These are phyloP conservation scores for Knoxia roxburghii DNA, from an alignment of 257 asterid genomes.

Conservation along the genomic window DNA sequence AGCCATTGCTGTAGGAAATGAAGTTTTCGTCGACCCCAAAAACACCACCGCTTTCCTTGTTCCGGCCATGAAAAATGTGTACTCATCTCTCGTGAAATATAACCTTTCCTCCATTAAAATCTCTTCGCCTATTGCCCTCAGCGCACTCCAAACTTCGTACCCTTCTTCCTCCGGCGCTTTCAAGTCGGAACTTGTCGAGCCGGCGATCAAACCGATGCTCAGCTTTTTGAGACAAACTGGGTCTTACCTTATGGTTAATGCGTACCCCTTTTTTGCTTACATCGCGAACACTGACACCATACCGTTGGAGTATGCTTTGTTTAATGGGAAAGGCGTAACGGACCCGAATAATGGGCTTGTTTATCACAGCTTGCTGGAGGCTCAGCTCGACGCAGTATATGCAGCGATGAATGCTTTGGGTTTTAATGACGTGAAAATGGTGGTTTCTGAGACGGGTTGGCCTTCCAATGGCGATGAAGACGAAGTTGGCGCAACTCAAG, in stretches of 20 bases:
- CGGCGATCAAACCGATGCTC: conserved; percentile 81
- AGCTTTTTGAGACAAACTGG: conserved; percentile 46
- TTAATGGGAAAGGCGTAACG: conserved; percentile 38
- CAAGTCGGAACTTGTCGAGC: conserved; percentile 53
- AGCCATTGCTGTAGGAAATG: conserved; percentile 80
- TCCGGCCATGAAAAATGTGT: conserved; percentile 75
- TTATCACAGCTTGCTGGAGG: conserved; percentile 61
- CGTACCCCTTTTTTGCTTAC: conserved; percentile 75
- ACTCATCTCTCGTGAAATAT: conserved; percentile 49
- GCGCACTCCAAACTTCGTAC: conserved; percentile 57
- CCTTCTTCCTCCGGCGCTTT: conserved; percentile 80
- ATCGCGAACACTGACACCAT: conserved; percentile 55
- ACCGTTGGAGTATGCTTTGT: conserved; percentile 60
- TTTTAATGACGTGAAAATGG: conserved; percentile 41
- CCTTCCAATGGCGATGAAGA: conserved; percentile 78
- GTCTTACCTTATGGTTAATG: conserved; percentile 70
- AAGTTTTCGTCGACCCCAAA: conserved; percentile 59
- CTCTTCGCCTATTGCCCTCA: conserved; percentile 68
- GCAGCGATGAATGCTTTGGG: conserved; percentile 55
- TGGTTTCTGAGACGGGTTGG: conserved; percentile 87
- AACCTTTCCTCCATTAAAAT: conserved; percentile 44
- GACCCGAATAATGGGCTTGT: conserved; percentile 63
- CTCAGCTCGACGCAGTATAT: conserved; percentile 79
- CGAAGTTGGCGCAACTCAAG: conserved; percentile 45
- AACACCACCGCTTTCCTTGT: conserved; percentile 60